These are phyloP conservation scores for Waltergamsia citrina DNA, from an alignment of 2,329 filamentous ascomycete genomes.

Conservation along the genomic window DNA sequence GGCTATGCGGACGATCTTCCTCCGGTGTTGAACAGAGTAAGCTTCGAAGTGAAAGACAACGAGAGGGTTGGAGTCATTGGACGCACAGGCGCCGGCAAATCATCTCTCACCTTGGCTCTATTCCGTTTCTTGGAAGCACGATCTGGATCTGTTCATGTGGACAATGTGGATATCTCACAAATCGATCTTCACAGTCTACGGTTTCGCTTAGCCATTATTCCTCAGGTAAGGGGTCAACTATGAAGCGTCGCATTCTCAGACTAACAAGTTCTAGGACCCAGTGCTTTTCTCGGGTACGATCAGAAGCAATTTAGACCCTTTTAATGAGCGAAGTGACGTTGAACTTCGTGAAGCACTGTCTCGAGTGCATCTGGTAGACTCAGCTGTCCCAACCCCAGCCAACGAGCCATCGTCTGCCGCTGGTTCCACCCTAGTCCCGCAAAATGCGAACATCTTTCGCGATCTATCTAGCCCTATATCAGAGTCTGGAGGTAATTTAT, in stretches of 20 bases:
- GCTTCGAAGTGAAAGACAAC: constrained; percentile 55
- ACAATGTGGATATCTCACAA: constrained; percentile 65
- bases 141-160: constrained; percentile 58
- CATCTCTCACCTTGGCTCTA: constrained; percentile 62
- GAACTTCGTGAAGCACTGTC: constrained; percentile 61
- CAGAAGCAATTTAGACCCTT: constrained; percentile 68
- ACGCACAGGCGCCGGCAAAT: constrained; percentile 71
- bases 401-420: constrained; percentile 25
- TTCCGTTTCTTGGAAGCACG: constrained; percentile 69
- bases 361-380: constrained; percentile 57
- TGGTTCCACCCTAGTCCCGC: constrained; percentile 19
- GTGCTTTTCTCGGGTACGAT: constrained; percentile 75
- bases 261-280: constrained; percentile 46
- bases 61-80: constrained; percentile 70
- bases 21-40: constrained; percentile 60
- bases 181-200: constrained; percentile 62
- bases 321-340: constrained; percentile 57
- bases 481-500: constrained; percentile 65
- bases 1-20: constrained; percentile 63
- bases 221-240: constrained; percentile 32
- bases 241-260: background rate
- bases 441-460: constrained; percentile 57
- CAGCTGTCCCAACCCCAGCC: constrained; percentile 24
- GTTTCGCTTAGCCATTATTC: constrained; percentile 70
- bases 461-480: constrained; percentile 54